Evolutionary conservation across 2,329 filamentous ascomycete genomes (phyloP).

Genomic region (Hymenoscyphus repandus): DNA sequence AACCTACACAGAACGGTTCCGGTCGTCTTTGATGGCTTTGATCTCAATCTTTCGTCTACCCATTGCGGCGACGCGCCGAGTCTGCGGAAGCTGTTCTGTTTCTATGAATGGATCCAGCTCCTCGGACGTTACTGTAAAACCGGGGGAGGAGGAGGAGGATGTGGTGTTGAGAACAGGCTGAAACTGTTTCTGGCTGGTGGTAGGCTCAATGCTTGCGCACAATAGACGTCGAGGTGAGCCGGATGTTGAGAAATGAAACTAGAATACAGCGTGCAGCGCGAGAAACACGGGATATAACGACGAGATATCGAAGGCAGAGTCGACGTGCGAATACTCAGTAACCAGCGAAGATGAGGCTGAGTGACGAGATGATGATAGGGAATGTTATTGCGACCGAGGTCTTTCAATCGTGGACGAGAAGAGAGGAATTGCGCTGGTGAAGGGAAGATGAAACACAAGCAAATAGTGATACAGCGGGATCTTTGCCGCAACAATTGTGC

Average conservation of each 20-base stretch:
- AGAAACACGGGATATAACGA: constrained; percentile 3
- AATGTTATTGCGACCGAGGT: constrained; percentile 10
- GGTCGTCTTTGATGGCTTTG: constrained; percentile 98
- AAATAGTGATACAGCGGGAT: constrained; percentile 18
- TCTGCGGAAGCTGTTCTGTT: constrained; percentile 22
- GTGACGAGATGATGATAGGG: background rate
- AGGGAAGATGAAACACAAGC: constrained; percentile 13
- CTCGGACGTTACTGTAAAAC: constrained; percentile 13
- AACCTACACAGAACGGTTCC: constrained; percentile 88
- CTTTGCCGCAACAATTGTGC: constrained; percentile 1
- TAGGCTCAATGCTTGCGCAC: constrained; percentile 15
- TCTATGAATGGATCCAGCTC: constrained; percentile 29
- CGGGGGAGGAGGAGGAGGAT: background rate
- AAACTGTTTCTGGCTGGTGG: constrained; percentile 9
- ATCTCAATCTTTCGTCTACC: constrained; percentile 99
- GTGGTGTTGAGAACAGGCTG: constrained; percentile 13
- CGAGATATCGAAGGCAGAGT: background rate
- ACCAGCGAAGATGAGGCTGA: constrained; percentile 1
- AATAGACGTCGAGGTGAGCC: constrained; percentile 5
- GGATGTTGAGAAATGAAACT: constrained; percentile 6
- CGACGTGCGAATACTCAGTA: constrained; percentile 3
- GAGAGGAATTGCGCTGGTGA: constrained; percentile 1
- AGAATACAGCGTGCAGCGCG: constrained; percentile 11
- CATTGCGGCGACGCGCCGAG: constrained; percentile 52
- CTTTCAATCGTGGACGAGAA: background rate